These are phyloP conservation scores for Aegilops sharonensis DNA, from an alignment of 176 grass and related monocot species.

Conservation along the genomic window DNA sequence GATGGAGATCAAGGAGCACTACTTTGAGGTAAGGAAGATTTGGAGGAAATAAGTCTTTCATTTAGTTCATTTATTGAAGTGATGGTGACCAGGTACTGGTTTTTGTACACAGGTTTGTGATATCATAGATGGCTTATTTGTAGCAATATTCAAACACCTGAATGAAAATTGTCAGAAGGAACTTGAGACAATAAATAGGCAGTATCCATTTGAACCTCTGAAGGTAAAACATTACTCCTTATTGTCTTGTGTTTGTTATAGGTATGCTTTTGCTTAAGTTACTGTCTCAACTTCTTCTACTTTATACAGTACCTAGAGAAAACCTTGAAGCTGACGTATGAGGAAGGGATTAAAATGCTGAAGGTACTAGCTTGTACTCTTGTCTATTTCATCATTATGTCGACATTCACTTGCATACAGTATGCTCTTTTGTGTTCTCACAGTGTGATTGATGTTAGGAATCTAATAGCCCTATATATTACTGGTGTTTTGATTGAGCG, in stretches of 20 bases:
- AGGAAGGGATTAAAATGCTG: constrained; percentile 87
- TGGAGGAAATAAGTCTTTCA: background rate
- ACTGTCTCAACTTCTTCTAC: constrained; percentile 26
- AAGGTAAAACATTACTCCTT: constrained; percentile 48
- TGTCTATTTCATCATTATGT: background rate
- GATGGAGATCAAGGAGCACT: constrained; percentile 97
- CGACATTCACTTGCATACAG: background rate
- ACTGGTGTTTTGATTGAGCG: background rate
- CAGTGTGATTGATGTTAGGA: background rate
- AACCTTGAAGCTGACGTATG: constrained; percentile 79
- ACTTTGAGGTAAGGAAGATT: constrained; percentile 71
- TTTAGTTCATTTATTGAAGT: background rate
- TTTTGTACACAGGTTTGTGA: constrained; percentile 72
- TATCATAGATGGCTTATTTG: constrained; percentile 82
- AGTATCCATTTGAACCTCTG: constrained; percentile 84
- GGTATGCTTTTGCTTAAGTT: background rate
- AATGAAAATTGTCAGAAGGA: constrained; percentile 71
- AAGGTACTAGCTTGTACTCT: constrained; percentile 49
- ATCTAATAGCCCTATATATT: background rate
- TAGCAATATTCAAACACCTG: constrained; percentile 91
- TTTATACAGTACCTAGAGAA: constrained; percentile 77
- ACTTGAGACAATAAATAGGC: constrained; percentile 78
- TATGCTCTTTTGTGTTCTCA: background rate
- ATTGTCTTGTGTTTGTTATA: constrained; percentile 1
- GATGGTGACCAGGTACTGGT: background rate